Conservation (phyloP, 495 filamentous ascomycete genomes). For the Hypomontagnella monticulosa region DNA sequence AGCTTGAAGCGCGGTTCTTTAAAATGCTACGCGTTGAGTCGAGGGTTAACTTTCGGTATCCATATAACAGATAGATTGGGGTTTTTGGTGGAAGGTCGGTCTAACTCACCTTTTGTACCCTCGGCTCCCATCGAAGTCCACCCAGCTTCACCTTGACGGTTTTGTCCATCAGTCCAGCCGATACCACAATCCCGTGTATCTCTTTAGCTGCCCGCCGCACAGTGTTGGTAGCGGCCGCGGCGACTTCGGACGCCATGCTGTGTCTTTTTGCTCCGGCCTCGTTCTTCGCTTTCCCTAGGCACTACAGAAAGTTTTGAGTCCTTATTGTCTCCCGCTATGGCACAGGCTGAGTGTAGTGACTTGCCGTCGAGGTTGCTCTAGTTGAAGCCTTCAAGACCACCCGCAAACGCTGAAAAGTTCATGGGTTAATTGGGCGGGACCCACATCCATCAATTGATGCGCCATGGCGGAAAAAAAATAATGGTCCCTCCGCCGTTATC, state of each 20-base stretch:
- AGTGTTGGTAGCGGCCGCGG: slow-evolving; percentile 38
- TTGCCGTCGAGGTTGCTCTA: background rate
- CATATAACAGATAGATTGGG: background rate
- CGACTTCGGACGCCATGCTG: slow-evolving; percentile 48
- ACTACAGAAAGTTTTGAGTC: too few relatives aligned
- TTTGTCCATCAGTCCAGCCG: slow-evolving; percentile 73
- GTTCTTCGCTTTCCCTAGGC: background rate
- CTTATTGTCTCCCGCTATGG: too few relatives aligned
- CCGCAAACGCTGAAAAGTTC: background rate
- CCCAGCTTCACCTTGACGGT: slow-evolving; percentile 75
- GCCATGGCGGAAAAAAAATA: slow-evolving; percentile 10
- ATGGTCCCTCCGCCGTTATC: slow-evolving; percentile 14
- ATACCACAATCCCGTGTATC: slow-evolving; percentile 69
- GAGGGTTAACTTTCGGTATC: background rate
- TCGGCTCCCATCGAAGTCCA: slow-evolving; percentile 67
- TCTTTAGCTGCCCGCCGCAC: slow-evolving; percentile 45
- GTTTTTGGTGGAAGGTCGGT: background rate
- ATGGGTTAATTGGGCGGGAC: background rate
- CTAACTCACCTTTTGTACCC: slow-evolving; percentile 62
- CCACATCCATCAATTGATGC: background rate
- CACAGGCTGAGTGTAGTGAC: background rate
- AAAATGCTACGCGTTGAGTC: slow-evolving; percentile 54
- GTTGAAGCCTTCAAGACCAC: too few relatives aligned
- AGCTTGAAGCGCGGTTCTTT: slow-evolving; percentile 60
- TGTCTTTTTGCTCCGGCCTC: background rate